Conservation (phyloP, 1,284 basidiomycete species). For the Xerocomus nothofagi region DNA sequence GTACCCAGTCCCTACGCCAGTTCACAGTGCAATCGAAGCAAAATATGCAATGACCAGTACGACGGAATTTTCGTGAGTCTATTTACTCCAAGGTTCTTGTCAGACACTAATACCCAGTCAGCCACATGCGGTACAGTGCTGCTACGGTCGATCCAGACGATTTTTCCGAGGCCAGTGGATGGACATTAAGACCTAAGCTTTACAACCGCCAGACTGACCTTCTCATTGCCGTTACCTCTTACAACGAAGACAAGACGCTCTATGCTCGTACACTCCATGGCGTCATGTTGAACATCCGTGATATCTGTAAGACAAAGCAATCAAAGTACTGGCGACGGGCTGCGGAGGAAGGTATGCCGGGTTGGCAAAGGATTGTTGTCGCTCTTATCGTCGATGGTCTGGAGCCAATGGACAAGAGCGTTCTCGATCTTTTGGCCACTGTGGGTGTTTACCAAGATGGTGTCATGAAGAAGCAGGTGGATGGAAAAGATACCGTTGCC, state of each 20-base stretch:
- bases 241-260: constrained; percentile 92
- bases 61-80: constrained; percentile 81
- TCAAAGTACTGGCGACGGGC: constrained; percentile 90
- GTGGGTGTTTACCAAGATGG: constrained; percentile 92
- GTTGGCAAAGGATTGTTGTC: constrained; percentile 93
- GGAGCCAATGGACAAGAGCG: constrained; percentile 94
- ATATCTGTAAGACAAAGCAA: constrained; percentile 95
- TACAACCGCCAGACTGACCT: constrained; percentile 93
- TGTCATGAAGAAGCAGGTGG: constrained; percentile 93
- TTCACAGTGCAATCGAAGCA: constrained; percentile 81
- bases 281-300: constrained; percentile 97
- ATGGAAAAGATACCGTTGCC: constrained; percentile 90
- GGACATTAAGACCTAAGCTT: constrained; percentile 78
- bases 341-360: constrained; percentile 85
- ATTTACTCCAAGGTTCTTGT: neutral
- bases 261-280: constrained; percentile 92
- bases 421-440: constrained; percentile 85
- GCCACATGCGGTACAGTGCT: constrained; percentile 90
- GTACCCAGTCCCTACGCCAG: constrained; percentile 87
- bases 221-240: constrained; percentile 88
- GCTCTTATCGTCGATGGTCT: constrained; percentile 93
- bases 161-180: constrained; percentile 80
- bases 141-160: constrained; percentile 96
- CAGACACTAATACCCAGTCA: constrained; percentile 29
- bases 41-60: constrained; percentile 73